Conservation (phyloP, 2,329 filamentous ascomycete genomes). For the Alternaria ventricosa region DNA sequence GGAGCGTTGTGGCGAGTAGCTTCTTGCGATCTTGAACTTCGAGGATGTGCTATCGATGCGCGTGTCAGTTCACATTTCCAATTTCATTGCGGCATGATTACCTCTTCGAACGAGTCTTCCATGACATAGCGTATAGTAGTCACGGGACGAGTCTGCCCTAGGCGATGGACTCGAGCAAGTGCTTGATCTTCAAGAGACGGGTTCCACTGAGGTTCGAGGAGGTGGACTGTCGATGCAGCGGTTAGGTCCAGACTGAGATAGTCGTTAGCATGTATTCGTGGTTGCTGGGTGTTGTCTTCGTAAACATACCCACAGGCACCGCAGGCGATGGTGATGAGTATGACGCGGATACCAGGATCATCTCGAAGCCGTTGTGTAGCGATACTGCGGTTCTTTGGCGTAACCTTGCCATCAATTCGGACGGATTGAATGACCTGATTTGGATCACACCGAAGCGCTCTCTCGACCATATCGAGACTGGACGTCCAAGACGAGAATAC, state of each 20-base stretch:
- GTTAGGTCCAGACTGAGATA: constrained; percentile 49
- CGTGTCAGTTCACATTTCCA: background rate
- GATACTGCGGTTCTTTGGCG: constrained; percentile 50
- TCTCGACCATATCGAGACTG: constrained; percentile 56
- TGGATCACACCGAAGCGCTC: background rate
- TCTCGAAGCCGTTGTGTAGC: constrained; percentile 52
- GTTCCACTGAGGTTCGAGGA: constrained; percentile 62
- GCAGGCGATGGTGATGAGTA: constrained; percentile 58
- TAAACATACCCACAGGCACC: constrained; percentile 58
- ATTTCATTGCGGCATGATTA: background rate
- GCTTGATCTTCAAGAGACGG: constrained; percentile 56
- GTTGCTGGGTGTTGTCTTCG: too few relatives aligned
- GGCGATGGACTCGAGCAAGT: constrained; percentile 39
- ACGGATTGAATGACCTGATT: constrained; percentile 40
- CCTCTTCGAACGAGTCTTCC: constrained; percentile 47
- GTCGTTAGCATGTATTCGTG: background rate
- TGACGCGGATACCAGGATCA: constrained; percentile 50
- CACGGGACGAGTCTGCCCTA: constrained; percentile 34
- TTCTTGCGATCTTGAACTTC: constrained; percentile 5
- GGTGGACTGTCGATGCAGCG: constrained; percentile 55
- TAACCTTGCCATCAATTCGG: constrained; percentile 58
- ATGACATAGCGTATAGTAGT: constrained; percentile 51
- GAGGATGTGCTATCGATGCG: background rate
- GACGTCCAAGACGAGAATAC: constrained; percentile 61
- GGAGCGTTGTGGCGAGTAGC: background rate